Evolutionary conservation across 148 eudicot species (phyloP).

Genomic region (Rhododendron mucronatum): DNA sequence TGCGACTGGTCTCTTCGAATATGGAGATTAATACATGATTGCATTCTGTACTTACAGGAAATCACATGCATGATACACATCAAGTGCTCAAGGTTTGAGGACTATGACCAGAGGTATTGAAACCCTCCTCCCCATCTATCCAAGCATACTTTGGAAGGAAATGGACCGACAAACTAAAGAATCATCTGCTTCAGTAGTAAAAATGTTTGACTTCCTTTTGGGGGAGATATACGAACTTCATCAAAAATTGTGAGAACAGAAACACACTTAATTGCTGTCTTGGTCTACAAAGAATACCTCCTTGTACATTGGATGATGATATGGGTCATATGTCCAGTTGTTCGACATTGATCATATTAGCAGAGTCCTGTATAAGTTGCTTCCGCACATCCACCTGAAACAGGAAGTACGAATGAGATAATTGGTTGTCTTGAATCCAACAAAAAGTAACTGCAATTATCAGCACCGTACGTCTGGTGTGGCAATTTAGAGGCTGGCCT

Average conservation of each 20-base stretch:
- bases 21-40: neutral
- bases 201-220: neutral
- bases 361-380: conserved; percentile 63
- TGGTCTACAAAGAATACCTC: neutral
- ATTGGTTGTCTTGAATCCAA: neutral
- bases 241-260: neutral
- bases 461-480: neutral
- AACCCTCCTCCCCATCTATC: neutral
- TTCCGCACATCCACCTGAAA: conserved; percentile 81
- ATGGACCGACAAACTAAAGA: neutral
- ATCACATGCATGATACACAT: neutral
- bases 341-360: conserved; percentile 50
- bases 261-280: neutral
- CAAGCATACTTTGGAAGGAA: neutral
- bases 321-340: conserved; percentile 62
- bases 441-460: neutral
- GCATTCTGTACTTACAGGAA: neutral
- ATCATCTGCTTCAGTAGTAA: neutral
- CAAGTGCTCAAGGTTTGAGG: neutral
- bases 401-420: neutral
- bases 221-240: neutral
- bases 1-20: neutral
- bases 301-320: neutral
- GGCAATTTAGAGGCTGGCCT: neutral
- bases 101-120: neutral